These are phyloP conservation scores for Xylariales sp. DNA, from an alignment of 2,329 filamentous ascomycete species.

Conservation along the genomic window DNA sequence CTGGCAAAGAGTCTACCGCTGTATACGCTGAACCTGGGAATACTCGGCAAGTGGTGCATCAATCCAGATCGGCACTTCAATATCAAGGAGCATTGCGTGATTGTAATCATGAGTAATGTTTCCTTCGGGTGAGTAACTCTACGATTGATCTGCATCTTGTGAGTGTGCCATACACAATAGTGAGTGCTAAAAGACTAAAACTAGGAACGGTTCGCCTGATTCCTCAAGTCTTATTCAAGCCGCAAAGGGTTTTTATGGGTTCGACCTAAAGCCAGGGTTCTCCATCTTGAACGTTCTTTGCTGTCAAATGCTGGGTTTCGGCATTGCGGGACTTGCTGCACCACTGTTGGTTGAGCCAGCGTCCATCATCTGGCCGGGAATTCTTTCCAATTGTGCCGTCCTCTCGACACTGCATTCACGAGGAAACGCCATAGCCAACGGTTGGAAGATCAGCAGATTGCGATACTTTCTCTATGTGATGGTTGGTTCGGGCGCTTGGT, in stretches of 20 bases:
- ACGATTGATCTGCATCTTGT: no score
- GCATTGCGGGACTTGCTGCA: constrained; percentile 39
- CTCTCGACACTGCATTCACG: constrained; percentile 35
- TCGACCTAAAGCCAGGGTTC: constrained; percentile 25
- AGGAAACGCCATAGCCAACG: constrained; percentile 23
- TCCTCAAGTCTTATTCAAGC: constrained; percentile 42
- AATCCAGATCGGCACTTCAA: constrained; percentile 40
- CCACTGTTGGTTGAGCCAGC: constrained; percentile 41
- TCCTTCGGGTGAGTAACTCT: constrained; percentile 44
- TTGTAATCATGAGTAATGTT: constrained; percentile 44
- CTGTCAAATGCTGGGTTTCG: constrained; percentile 34
- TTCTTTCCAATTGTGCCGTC: constrained; percentile 42
- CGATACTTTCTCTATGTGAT: constrained; percentile 28
- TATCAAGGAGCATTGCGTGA: constrained; percentile 40
- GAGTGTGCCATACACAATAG: no score
- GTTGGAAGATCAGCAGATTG: constrained; percentile 30
- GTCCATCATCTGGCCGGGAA: constrained; percentile 48
- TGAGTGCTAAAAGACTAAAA: no score
- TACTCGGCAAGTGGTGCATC: constrained; percentile 30
- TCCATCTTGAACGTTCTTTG: constrained; percentile 18
- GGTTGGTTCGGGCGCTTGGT: constrained; percentile 35
- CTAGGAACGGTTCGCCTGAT: constrained; percentile 37
- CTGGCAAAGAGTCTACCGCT: constrained; percentile 32
- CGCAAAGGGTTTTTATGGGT: constrained; percentile 34
- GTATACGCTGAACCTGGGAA: no score